Conservation (phyloP, 352 stramenopile genomes). For the Phytophthora vignae region DNA sequence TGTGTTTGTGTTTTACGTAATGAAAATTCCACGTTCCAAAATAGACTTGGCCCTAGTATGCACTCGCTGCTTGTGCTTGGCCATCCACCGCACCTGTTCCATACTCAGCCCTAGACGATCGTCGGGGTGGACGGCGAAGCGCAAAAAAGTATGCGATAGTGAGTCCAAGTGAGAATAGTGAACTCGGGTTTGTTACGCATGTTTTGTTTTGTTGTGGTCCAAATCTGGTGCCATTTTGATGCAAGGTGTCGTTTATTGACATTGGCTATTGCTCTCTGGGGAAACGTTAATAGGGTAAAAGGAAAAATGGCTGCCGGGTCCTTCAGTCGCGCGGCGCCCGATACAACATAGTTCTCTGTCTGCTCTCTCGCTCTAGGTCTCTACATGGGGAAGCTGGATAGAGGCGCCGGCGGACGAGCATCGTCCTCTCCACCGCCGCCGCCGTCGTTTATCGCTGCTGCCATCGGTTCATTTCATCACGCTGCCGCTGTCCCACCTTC, state of each 20-base stretch:
- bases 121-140: too few relatives aligned
- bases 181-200: too few relatives aligned
- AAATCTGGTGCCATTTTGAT: too few relatives aligned
- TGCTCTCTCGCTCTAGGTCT: constrained; percentile 46
- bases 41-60: too few relatives aligned
- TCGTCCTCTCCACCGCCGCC: not conserved
- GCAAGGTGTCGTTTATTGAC: constrained; percentile 17
- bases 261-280: constrained; percentile 26
- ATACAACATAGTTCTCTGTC: constrained; percentile 46
- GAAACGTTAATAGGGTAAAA: constrained; percentile 41
- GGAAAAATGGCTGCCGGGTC: constrained; percentile 31
- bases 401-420: not conserved
- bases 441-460: not conserved
- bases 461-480: constrained; percentile 33
- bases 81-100: too few relatives aligned
- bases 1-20: too few relatives aligned
- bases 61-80: too few relatives aligned
- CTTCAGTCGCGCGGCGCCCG: constrained; percentile 9
- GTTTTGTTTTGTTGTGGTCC: too few relatives aligned
- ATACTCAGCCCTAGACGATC: too few relatives aligned
- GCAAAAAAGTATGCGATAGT: too few relatives aligned
- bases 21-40: too few relatives aligned
- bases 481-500: constrained; percentile 19
- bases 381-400: constrained; percentile 33
- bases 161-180: too few relatives aligned